These are phyloP conservation scores for Hippophae gyantsensis DNA, from an alignment of 306 rosid genomes.

Conservation along the genomic window DNA sequence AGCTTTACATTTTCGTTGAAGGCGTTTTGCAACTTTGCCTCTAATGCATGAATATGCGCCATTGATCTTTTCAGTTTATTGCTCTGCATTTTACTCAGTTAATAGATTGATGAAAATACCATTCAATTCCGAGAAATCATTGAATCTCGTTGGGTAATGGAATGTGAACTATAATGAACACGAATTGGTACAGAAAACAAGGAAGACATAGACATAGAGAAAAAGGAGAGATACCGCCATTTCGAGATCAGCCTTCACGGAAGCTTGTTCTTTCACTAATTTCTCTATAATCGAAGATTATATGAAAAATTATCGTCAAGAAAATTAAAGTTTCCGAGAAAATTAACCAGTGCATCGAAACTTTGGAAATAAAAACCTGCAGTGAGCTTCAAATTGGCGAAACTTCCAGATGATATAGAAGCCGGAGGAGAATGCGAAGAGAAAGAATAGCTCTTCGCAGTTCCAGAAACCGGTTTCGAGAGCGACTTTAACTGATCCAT, in stretches of 20 bases:
- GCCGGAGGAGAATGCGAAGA: constrained; percentile 38
- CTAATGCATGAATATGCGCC: constrained; percentile 55
- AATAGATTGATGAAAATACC: not conserved
- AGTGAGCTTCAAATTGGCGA: constrained; percentile 69
- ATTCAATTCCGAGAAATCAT: constrained; percentile 4
- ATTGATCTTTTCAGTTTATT: constrained; percentile 63
- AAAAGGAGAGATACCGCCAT: constrained; percentile 51
- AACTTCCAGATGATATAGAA: constrained; percentile 56
- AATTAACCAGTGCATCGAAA: constrained; percentile 10
- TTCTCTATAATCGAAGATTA: constrained; percentile 46
- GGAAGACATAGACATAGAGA: constrained; percentile 4
- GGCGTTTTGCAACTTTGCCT: constrained; percentile 78
- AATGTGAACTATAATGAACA: not conserved
- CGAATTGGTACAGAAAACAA: not conserved
- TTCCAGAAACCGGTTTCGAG: constrained; percentile 41
- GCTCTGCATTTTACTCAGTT: constrained; percentile 37
- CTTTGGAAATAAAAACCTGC: constrained; percentile 49
- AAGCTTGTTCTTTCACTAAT: constrained; percentile 81
- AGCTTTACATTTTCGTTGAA: constrained; percentile 84
- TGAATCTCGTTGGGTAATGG: constrained; percentile 1
- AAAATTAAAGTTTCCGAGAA: constrained; percentile 14
- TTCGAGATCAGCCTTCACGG: constrained; percentile 76
- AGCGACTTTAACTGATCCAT: constrained; percentile 75
- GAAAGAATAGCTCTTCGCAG: constrained; percentile 40
- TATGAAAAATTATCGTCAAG: constrained; percentile 10